Conservation (phyloP, 2,329 filamentous ascomycete species). For the Leptographium radiaticola region DNA sequence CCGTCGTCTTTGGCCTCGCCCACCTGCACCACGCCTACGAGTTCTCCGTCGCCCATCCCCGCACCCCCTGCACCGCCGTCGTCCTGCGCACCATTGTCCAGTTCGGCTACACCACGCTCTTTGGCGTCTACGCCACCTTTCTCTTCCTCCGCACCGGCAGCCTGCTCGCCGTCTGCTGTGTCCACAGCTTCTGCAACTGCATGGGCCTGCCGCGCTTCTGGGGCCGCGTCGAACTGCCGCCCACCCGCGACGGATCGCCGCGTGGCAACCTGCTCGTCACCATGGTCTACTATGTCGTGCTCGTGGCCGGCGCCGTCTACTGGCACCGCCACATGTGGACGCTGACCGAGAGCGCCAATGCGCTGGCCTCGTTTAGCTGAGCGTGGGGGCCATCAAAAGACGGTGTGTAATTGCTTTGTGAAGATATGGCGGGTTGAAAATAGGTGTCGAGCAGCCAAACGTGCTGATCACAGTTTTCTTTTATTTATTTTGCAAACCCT, state of each 20-base stretch:
- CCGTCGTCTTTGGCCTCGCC: conserved; percentile 82
- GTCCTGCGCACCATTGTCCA: conserved; percentile 67
- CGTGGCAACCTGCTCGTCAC: conserved; percentile 44
- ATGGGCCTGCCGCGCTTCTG: conserved; percentile 80
- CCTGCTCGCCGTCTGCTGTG: conserved; percentile 58
- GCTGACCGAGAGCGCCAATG: conserved; percentile 51
- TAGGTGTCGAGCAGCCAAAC: no score
- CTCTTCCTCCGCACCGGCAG: conserved; percentile 77
- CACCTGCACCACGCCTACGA: conserved; percentile 96
- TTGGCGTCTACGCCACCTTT: conserved; percentile 88
- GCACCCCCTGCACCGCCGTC: conserved; percentile 48
- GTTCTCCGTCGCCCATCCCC: conserved; percentile 69
- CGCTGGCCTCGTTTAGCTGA: conserved; percentile 22
- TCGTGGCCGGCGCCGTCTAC: conserved; percentile 55
- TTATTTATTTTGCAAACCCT: no score
- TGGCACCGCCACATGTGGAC: conserved; percentile 63
- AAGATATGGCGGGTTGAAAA: no score
- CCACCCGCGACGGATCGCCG: conserved; percentile 10
- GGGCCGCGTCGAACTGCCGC: conserved; percentile 51
- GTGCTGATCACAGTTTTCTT: no score
- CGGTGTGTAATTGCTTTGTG: no score
- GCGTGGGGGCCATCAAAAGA: neutral
- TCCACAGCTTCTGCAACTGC: conserved; percentile 85
- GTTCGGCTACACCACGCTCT: conserved; percentile 80
- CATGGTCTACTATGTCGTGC: conserved; percentile 62